Base-by-base conservation (phyloP, 169 alveolate species). In the Plasmodium chabaudi region DNA sequence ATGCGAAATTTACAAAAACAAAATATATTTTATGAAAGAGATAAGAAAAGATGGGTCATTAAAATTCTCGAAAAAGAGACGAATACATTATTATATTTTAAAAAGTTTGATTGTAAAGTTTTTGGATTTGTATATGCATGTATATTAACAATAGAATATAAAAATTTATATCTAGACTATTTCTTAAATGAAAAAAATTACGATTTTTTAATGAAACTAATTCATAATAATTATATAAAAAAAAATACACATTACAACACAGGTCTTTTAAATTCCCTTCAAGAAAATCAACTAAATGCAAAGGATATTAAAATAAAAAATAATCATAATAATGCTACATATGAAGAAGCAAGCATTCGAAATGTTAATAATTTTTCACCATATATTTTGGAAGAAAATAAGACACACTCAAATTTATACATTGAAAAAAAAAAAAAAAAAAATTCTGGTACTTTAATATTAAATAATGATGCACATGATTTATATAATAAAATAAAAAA, bases 81-180 rank as follows among this genome's bases (percentile, higher is more conserved):
- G 12, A 71, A 71, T 44, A 71, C 64, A 9, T 27, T 70, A 65
- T 47, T 86, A 69, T 86, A 70, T 69, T 59, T 86, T 46, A 86
- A 86, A 86, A 60, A 70, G 34, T 86, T 70, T 69, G 91, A 86
- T 25, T 86, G 91, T 51, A 71, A 61, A n/a, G 87, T 70, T 12
- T 86, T 69, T 61, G 91, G 91, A 34, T 86, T 86, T 64, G 10
- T 86, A 27, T 86, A 86, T 69, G 86, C 91, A 12, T 86, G 91
- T 53, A 65, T 69, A 49, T 49, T 86, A 70, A 57, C 86, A 23
- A 69, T 86, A 59, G 91, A 86, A 47, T 67, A 86, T 60, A 86
- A 86, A 65, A 63, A 61, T 12, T 46, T 86, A 70, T 86, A 86
- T 63, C 25, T 86, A 69, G 91, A 86, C 42, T 71, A 60, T 53